Conservation (phyloP, 2,329 filamentous ascomycete species). For the Rhynchosporium secalis region DNA sequence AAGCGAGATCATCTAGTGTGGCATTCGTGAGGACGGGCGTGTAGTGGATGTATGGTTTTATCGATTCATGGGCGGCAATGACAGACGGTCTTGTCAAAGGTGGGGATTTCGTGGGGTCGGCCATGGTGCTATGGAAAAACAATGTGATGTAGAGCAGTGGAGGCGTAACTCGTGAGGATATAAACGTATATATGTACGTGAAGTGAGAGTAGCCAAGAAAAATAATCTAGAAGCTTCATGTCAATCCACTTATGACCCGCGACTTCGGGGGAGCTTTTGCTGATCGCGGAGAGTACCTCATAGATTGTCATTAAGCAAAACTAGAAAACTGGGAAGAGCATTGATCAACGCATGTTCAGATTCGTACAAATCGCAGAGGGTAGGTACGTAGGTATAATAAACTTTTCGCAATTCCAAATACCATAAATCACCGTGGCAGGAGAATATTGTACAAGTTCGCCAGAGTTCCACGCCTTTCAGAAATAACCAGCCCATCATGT, state of each 20-base stretch:
- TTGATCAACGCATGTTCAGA: constrained; percentile 9
- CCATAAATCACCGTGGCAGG: constrained; percentile 33
- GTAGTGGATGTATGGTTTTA: constrained; percentile 73
- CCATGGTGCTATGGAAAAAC: constrained; percentile 45
- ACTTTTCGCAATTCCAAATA: constrained; percentile 39
- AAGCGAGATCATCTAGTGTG: constrained; percentile 74
- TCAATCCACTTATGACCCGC: constrained; percentile 7
- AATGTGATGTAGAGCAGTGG: not conserved
- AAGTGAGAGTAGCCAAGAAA: not conserved
- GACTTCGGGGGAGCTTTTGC: constrained; percentile 22
- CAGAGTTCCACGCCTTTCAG: constrained; percentile 32
- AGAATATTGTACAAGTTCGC: constrained; percentile 41
- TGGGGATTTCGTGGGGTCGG: constrained; percentile 53
- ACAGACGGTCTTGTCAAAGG: constrained; percentile 75
- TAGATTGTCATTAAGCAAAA: not conserved
- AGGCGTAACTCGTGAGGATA: not conserved
- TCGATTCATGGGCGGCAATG: constrained; percentile 67
- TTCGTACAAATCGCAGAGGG: constrained; percentile 1
- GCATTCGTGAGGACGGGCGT: constrained; percentile 82
- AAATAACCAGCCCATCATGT: constrained; percentile 26
- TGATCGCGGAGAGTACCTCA: constrained; percentile 28
- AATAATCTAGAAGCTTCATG: constrained; percentile 10
- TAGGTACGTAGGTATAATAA: constrained; percentile 30
- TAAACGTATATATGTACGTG: constrained; percentile 2
- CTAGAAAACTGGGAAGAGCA: constrained; percentile 14